These are phyloP conservation scores for Leccinum discolor DNA, from an alignment of 1,284 basidiomycete species.

Conservation along the genomic window DNA sequence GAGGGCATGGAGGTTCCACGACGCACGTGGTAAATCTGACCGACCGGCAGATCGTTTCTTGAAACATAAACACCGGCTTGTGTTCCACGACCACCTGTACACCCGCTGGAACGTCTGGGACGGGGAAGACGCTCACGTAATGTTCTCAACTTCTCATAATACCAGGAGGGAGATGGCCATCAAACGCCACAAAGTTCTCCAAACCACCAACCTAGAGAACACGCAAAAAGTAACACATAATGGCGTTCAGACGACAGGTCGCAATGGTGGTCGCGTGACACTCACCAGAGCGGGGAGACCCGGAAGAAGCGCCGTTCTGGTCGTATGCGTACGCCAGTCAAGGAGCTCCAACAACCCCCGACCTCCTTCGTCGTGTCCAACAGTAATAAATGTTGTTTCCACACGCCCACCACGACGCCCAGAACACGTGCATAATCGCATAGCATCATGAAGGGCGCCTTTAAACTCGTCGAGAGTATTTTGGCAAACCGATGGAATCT, in stretches of 20 bases:
- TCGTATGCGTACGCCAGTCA: constrained; percentile 25
- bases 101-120: constrained; percentile 24
- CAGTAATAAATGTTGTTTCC: constrained; percentile 22
- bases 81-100: constrained; percentile 24
- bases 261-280: background rate
- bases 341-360: constrained; percentile 24
- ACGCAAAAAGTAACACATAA: background rate
- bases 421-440: constrained; percentile 25
- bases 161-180: constrained; percentile 21
- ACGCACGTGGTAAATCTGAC: constrained; percentile 29
- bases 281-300: constrained; percentile 23
- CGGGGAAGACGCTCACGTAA: constrained; percentile 26
- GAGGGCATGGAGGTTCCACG: background rate
- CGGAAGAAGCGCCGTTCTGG: constrained; percentile 27
- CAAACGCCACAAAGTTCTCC: constrained; percentile 26
- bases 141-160: constrained; percentile 21
- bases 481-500: constrained; percentile 20
- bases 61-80: constrained; percentile 28
- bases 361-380: constrained; percentile 24
- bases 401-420: constrained; percentile 25
- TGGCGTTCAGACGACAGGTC: constrained; percentile 1
- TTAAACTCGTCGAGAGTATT: constrained; percentile 17
- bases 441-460: constrained; percentile 21
- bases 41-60: constrained; percentile 22
- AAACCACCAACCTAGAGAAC: constrained; percentile 22